Evolutionary conservation across 345 rosid genomes (phyloP).

Genomic region (Populus tremula): DNA sequence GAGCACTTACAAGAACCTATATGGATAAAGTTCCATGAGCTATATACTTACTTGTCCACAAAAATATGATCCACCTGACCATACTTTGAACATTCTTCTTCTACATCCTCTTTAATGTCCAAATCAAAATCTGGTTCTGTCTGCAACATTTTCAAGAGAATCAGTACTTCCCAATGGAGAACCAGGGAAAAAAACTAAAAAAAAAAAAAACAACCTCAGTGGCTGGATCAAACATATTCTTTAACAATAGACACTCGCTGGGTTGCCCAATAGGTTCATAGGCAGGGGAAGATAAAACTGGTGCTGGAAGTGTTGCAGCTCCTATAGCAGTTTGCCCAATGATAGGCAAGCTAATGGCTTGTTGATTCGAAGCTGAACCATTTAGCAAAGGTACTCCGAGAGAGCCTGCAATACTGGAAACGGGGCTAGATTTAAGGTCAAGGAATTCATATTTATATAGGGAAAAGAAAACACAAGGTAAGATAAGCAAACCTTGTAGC

Average conservation of each 20-base stretch:
- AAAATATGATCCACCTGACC: slow-evolving; percentile 71
- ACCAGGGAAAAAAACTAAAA: slow-evolving; percentile 9
- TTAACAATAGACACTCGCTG: slow-evolving; percentile 80
- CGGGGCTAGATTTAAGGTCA: background rate
- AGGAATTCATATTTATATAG: background rate
- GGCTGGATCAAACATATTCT: slow-evolving; percentile 91
- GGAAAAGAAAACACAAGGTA: slow-evolving; percentile 2
- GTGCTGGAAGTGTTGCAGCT: slow-evolving; percentile 48
- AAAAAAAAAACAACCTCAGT: slow-evolving; percentile 73
- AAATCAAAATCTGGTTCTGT: slow-evolving; percentile 71
- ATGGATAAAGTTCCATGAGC: background rate
- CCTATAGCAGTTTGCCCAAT: slow-evolving; percentile 51
- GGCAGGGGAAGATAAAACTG: slow-evolving; percentile 46
- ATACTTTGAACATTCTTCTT: slow-evolving; percentile 76
- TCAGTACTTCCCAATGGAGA: slow-evolving; percentile 2
- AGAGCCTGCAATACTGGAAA: slow-evolving; percentile 56
- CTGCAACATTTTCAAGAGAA: slow-evolving; percentile 40
- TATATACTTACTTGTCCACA: slow-evolving; percentile 73
- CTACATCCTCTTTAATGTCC: slow-evolving; percentile 81
- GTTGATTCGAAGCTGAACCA: slow-evolving; percentile 55
- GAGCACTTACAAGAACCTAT: background rate
- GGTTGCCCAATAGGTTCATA: slow-evolving; percentile 63
- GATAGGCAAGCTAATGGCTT: slow-evolving; percentile 47
- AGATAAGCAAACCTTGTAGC: background rate
- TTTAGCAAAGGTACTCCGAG: slow-evolving; percentile 65